Evolutionary conservation across 164 flowering plant species (phyloP).

Genomic region (Vitis riparia): DNA sequence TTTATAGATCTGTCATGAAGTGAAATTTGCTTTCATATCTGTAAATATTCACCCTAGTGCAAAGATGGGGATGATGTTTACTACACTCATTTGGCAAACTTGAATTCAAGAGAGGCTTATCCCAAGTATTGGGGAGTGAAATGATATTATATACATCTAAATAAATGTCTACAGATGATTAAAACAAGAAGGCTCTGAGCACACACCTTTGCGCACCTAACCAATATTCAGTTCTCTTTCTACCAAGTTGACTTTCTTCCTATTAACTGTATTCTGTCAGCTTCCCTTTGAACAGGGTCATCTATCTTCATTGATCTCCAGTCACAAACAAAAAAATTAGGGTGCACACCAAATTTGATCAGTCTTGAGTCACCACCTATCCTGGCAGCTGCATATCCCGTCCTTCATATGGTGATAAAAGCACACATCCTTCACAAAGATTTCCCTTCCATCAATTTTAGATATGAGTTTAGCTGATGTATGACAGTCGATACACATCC

Average conservation of each 20-base stretch:
- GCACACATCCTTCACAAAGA: slow-evolving; percentile 35
- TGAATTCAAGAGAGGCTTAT: no score
- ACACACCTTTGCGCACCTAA: neutral
- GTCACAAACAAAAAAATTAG: neutral
- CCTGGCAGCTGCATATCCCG: slow-evolving; percentile 37
- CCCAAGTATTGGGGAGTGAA: no score
- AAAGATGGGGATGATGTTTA: no score
- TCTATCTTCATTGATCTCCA: neutral
- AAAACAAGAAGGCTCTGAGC: neutral
- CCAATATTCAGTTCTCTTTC: neutral
- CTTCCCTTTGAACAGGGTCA: neutral
- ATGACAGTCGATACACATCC: slow-evolving; percentile 50
- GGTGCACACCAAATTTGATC: no score
- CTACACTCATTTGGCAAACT: no score
- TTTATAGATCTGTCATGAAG: no score
- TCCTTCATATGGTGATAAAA: slow-evolving; percentile 39
- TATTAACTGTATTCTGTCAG: neutral
- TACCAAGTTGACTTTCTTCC: neutral
- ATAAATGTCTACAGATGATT: neutral
- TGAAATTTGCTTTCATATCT: no score
- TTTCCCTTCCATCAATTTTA: slow-evolving; percentile 29
- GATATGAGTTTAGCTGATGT: slow-evolving; percentile 37
- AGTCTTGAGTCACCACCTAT: slow-evolving; percentile 31
- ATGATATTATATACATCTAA: neutral
- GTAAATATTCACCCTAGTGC: no score